Conservation (phyloP, 106 monocot species). For the Chionographis japonica region DNA sequence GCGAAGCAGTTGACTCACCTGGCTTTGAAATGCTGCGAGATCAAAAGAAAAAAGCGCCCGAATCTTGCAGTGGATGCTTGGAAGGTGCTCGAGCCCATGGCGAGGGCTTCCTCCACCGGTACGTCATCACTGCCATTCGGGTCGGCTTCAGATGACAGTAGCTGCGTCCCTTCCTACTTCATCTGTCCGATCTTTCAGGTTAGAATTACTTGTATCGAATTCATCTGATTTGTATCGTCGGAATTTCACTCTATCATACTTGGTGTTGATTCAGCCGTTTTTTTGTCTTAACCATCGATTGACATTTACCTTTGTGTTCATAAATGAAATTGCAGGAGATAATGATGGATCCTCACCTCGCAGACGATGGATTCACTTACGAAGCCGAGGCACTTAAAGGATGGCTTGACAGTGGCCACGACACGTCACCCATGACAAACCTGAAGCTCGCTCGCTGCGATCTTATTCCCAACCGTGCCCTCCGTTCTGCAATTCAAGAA, state of each 20-base stretch:
- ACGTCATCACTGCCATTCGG: slow-evolving; percentile 4
- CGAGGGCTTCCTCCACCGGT: not conserved
- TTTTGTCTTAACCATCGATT: not conserved
- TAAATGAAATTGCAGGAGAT: slow-evolving; percentile 42
- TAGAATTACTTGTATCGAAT: not conserved
- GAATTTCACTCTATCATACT: not conserved
- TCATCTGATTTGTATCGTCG: not conserved
- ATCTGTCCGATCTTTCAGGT: slow-evolving; percentile 44
- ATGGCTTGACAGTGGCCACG: slow-evolving; percentile 57
- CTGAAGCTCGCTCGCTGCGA: slow-evolving; percentile 28
- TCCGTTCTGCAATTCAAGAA: slow-evolving; percentile 69
- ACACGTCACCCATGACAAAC: slow-evolving; percentile 84
- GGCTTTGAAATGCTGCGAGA: slow-evolving; percentile 47
- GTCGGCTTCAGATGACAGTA: slow-evolving; percentile 5
- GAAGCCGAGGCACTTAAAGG: slow-evolving; percentile 59
- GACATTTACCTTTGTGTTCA: not conserved
- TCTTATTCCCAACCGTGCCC: slow-evolving; percentile 56
- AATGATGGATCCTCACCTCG: slow-evolving; percentile 81
- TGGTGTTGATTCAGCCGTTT: too few relatives aligned
- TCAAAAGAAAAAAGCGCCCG: slow-evolving; percentile 35
- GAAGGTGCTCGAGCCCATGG: slow-evolving; percentile 33
- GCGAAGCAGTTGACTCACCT: slow-evolving; percentile 33
- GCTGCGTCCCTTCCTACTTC: slow-evolving; percentile 26
- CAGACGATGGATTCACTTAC: slow-evolving; percentile 75
- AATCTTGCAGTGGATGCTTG: slow-evolving; percentile 33